phyloP scores from a whole-genome alignment of 768 basidiomycete species.

The Suillus americanus region DNA sequence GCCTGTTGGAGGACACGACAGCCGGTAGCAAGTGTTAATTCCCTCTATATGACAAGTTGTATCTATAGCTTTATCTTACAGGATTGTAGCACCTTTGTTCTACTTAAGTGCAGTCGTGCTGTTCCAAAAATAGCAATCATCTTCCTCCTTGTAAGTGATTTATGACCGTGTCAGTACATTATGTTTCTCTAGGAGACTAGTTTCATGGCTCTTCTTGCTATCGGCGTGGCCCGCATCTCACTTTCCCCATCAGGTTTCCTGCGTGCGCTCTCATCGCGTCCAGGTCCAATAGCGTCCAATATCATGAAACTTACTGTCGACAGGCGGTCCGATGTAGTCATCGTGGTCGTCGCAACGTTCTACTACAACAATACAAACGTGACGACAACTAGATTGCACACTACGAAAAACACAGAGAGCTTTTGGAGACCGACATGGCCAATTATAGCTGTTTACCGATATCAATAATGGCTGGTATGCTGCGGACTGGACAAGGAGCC shows the following conservation, averaged over 20 bases:
- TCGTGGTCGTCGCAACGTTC: not conserved
- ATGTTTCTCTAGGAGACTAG: not conserved
- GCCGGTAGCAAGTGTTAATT: not conserved
- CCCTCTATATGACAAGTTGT: not conserved
- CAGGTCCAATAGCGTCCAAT: slow-evolving; percentile 8
- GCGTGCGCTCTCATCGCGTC: not conserved
- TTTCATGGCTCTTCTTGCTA: not conserved
- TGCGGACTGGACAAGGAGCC: slow-evolving; percentile 9
- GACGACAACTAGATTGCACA: slow-evolving; percentile 16
- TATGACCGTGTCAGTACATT: not conserved
- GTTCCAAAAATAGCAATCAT: not conserved
- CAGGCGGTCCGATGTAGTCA: not conserved
- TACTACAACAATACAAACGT: slow-evolving; percentile 9
- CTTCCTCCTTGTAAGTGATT: not conserved
- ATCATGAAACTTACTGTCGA: slow-evolving; percentile 13
- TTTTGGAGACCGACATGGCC: slow-evolving; percentile 6
- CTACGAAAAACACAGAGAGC: slow-evolving; percentile 16
- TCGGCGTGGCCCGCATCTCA: not conserved
- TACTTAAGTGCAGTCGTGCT: not conserved
- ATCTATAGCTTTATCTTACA: slow-evolving; percentile 7
- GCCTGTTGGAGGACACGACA: slow-evolving; percentile 26
- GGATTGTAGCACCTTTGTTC: slow-evolving; percentile 4
- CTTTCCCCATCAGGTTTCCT: not conserved
- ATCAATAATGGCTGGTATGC: not conserved
- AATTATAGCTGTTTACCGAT: slow-evolving; percentile 3